Conservation (phyloP, 164 flowering plant genomes). For the Sextonia rubra region DNA sequence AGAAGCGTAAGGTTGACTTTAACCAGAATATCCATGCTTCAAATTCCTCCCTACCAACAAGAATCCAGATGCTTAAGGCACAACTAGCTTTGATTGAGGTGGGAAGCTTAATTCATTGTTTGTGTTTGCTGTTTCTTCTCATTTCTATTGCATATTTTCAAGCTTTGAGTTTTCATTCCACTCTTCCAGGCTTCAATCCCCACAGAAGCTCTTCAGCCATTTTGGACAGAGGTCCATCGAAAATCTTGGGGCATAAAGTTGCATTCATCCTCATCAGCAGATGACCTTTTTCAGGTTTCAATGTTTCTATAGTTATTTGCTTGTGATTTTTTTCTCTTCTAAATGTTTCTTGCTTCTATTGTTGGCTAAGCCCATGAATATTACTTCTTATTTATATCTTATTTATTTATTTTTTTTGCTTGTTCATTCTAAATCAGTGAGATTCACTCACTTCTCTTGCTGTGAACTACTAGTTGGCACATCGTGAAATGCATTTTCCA, state of each 20-base stretch:
- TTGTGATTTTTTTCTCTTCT: neutral
- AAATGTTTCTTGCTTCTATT: neutral
- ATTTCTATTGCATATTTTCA: neutral
- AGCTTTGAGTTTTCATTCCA: neutral
- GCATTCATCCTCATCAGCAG: slow-evolving; percentile 45
- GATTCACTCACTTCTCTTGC: neutral
- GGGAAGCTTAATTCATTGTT: slow-evolving; percentile 4
- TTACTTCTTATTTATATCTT: neutral
- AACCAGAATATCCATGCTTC: slow-evolving; percentile 13
- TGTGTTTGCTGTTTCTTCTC: neutral
- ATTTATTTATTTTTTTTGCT: too few species aligned
- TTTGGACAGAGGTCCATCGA: slow-evolving; percentile 61
- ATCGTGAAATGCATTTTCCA: too few species aligned
- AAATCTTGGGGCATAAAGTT: slow-evolving; percentile 64
- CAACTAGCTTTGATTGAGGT: slow-evolving; percentile 69
- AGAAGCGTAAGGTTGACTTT: slow-evolving; percentile 22
- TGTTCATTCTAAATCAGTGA: neutral
- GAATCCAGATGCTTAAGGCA: slow-evolving; percentile 55
- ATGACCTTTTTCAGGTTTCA: slow-evolving; percentile 64
- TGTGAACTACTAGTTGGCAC: neutral
- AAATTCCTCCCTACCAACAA: slow-evolving; percentile 38
- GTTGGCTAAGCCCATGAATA: neutral
- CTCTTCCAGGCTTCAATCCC: slow-evolving; percentile 58
- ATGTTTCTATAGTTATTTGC: neutral
- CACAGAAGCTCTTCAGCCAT: slow-evolving; percentile 55